A percentile compares a stretch with the other conserved stretches of the same genome.
Evolutionary conservation across 75 land plant genomes (phyloP).

Genomic region (Picea sitchensis): DNA sequence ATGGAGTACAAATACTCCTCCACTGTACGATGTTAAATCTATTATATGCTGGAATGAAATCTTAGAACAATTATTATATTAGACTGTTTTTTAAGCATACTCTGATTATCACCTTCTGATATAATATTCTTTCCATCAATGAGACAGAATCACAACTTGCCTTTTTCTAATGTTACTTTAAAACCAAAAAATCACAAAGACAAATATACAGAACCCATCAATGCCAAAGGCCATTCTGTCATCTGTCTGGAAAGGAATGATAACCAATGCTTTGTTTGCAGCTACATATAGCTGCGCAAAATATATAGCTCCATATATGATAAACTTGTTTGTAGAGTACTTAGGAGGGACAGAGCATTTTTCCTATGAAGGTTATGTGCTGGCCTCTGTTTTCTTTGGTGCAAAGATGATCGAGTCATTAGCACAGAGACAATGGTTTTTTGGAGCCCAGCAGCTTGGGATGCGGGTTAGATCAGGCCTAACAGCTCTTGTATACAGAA

Average conservation of each 20-base stretch:
- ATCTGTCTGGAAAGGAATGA: conserved; percentile 26
- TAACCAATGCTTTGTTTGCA: conserved; percentile 26
- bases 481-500: conserved; percentile 43
- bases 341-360: conserved; percentile 35
- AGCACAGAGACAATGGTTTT: conserved; percentile 42
- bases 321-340: conserved; percentile 48
- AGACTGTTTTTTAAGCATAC: too few relatives aligned
- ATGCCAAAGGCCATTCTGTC: conserved; percentile 15
- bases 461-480: conserved; percentile 29
- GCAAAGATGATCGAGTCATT: conserved; percentile 32
- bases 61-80: too few relatives aligned
- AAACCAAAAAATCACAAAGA: background rate
- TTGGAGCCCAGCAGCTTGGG: conserved; percentile 27
- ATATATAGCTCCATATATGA: conserved; percentile 42
- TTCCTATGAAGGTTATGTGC: conserved; percentile 30
- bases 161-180: too few relatives aligned
- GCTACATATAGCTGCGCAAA: conserved; percentile 15
- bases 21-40: too few relatives aligned
- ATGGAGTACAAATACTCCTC: too few relatives aligned
- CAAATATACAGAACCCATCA: conserved; percentile 10
- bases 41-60: too few relatives aligned
- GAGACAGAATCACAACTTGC: too few relatives aligned
- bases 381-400: conserved; percentile 26
- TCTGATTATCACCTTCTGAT: too few relatives aligned
- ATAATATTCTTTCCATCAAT: too few relatives aligned